Conservation (phyloP, 1,139 yeast species). For the Sugiyamaella neomexicana region DNA sequence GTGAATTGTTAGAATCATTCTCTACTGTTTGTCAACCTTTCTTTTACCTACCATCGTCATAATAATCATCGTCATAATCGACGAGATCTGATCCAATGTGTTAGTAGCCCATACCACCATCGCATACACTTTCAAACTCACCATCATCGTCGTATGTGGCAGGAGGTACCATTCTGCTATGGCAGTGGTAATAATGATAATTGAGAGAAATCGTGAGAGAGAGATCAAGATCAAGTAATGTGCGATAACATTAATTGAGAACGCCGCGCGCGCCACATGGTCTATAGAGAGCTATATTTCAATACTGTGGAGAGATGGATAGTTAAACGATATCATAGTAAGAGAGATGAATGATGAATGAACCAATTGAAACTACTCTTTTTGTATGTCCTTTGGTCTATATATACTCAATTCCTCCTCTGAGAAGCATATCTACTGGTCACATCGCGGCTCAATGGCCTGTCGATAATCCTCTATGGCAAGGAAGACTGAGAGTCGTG, state of each 20-base stretch:
- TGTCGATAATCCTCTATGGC: constrained; percentile 42
- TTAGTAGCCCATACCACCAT: neutral
- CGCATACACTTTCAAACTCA: constrained; percentile 10
- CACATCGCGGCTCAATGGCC: constrained; percentile 41
- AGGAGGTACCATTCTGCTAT: constrained; percentile 1
- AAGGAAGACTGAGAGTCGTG: constrained; percentile 39
- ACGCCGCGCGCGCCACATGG: no score
- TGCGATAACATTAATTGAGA: no score
- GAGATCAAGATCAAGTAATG: neutral
- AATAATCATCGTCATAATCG: constrained; percentile 26
- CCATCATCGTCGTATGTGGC: constrained; percentile 26
- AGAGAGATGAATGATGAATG: constrained; percentile 4
- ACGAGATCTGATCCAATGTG: constrained; percentile 20
- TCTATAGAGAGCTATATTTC: neutral
- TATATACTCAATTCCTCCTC: constrained; percentile 42
- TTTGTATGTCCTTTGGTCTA: constrained; percentile 28
- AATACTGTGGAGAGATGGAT: neutral
- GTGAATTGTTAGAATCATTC: constrained; percentile 7
- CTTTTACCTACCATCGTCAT: constrained; percentile 16
- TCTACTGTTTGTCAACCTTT: neutral
- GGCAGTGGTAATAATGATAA: no score
- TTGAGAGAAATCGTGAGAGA: no score
- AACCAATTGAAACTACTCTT: constrained; percentile 20
- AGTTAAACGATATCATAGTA: neutral
- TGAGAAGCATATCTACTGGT: constrained; percentile 31